Evolutionary conservation across 495 filamentous ascomycete genomes (phyloP), one percentile per base, ranked within the genome.

Genomic region (Xylaria telfairii): DNA sequence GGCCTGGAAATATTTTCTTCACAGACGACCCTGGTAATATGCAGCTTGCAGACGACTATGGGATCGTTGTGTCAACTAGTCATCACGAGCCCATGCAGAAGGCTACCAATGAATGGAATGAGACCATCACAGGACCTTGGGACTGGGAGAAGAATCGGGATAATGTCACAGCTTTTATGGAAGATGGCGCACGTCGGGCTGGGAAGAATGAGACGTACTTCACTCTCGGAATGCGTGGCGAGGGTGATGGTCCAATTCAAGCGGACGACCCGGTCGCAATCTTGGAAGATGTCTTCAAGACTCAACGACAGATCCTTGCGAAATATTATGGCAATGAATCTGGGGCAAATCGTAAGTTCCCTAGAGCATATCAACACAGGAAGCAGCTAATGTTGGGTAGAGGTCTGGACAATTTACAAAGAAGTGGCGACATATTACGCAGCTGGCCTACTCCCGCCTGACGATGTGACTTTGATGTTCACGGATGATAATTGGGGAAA

Each of bases 401-500:
- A 91, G 75, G 86, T 88, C 67, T 91, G 90, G 86, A 87, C 88
- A 56, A 81, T 90, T 75, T 90, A 90, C 70, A 89, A 89, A 64
- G 87, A 90, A 75, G 87, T 90, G 1, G 87, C 87, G 53, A 85
- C 84, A 17, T 90, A 92, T 73, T 92, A 86, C 78, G 84, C 90
- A 54, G 81, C 82, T 17, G 90, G 90, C 7, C 84, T 92, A 77
- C 78, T 79, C 0, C 89, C 91, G 0, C 86, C 86, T 0, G 90
- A 92, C 49, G 84, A 91, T 74, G 84, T 92, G 49, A 92, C 89
- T 0, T 76, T 92, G 8, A 78, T 92, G 5, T 92, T 87, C 83
- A 84, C 88, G 0, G 90, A 92, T 73, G 90, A 92, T 75, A 92
- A 91, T 73, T 87, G 84, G 75, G 88, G 89, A 17, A 90, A 91